These are phyloP conservation scores for Brassica cretica DNA, from an alignment of 345 rosid genomes.

Conservation along the genomic window DNA sequence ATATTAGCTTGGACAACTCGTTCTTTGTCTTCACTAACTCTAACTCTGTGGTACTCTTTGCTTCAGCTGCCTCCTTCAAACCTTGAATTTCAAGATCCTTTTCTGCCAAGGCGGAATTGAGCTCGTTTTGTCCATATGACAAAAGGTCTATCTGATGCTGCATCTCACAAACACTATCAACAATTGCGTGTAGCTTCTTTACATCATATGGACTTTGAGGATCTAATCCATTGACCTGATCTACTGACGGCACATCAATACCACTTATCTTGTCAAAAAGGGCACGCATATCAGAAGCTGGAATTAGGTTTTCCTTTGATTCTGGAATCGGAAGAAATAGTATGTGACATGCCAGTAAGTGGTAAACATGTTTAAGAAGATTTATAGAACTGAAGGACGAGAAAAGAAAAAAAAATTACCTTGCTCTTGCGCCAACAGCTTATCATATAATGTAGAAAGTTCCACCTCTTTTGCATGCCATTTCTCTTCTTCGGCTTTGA, in stretches of 20 bases:
- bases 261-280: constrained; percentile 58
- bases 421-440: constrained; percentile 43
- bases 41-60: constrained; percentile 31
- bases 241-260: constrained; percentile 49
- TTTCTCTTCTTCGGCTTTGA: constrained; percentile 48
- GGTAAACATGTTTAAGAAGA: not conserved
- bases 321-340: not conserved
- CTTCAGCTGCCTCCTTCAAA: constrained; percentile 54
- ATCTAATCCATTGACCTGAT: constrained; percentile 42
- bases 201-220: constrained; percentile 45
- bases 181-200: constrained; percentile 56
- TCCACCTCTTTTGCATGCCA: constrained; percentile 70
- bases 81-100: constrained; percentile 61
- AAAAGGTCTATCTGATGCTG: constrained; percentile 53
- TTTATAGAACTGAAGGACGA: not conserved
- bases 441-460: constrained; percentile 44
- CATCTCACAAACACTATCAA: constrained; percentile 55
- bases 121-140: constrained; percentile 55
- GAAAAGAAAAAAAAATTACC: not conserved
- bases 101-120: constrained; percentile 53
- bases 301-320: not conserved
- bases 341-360: not conserved
- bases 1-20: constrained; percentile 55
- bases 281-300: constrained; percentile 53
- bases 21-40: constrained; percentile 51